Base-by-base conservation (phyloP, 164 flowering plant species). In the Sedum album region DNA sequence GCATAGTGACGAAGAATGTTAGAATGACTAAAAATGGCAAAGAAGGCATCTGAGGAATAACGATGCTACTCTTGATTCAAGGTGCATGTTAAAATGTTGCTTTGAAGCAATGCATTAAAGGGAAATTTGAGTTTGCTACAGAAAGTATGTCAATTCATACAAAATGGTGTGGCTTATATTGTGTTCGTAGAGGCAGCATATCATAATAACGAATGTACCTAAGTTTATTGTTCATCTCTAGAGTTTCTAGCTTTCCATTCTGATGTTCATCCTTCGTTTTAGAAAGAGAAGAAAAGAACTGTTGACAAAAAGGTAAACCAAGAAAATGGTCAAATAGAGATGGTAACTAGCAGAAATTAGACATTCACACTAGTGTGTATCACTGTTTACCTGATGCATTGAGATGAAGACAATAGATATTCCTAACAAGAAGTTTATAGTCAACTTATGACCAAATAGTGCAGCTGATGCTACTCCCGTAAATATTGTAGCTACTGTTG, bases 401-500 rank as follows among this genome's bases (percentile, higher is more conserved):
- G 99, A 94, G 80, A 94, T 94, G 79, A 94, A 91, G n/a, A 94
- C 99, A 71, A 94, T 84, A 28, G 99, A 89, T 70, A 94, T 94
- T 76, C 99, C 99, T 69, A 94, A 72, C 48, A 94, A 31, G 74
- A 94, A 94, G 79, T 94, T 94, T 69, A 86, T 79, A 35, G 99
- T 94, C 72, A 94, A 77, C 15, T 80, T 85, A 78, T 94, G 99
- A 60, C 97, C 99, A 84, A 94, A 94, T 70, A 94, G 76, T 8
- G 78, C 85, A 57, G 99, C 97, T 71, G 99, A 94, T 66, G 96
- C 96, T 75, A 94, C 77, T 70, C 99, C 99, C 17, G 99, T 94
- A 73, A 94, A 94, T 68, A 94, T 94, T 71, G 99, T 94, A 51
- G 99, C 99, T 33, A 94, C 97, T n/a, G 99, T 94, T 60, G 99